Evolutionary conservation across 768 basidiomycete species (phyloP).

Genomic region (Russula griseocarnosa): DNA sequence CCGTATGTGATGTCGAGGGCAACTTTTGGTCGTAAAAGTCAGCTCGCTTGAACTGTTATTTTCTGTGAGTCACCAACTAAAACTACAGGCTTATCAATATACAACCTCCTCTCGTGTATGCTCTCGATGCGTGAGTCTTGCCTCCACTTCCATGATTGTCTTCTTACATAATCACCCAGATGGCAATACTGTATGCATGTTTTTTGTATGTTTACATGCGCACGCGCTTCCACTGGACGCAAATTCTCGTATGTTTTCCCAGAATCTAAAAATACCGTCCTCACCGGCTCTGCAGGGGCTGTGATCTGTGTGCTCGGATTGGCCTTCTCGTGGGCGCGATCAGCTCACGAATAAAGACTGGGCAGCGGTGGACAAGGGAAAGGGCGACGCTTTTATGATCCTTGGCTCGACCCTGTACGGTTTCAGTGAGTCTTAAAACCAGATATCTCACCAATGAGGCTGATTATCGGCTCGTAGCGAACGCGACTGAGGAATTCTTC

Average conservation of each 20-base stretch:
- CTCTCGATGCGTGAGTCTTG: slow-evolving; percentile 71
- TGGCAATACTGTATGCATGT: slow-evolving; percentile 85
- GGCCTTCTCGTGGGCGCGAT: slow-evolving; percentile 71
- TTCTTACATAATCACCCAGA: slow-evolving; percentile 37
- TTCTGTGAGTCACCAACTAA: background rate
- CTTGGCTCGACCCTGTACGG: slow-evolving; percentile 83
- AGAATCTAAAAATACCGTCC: background rate
- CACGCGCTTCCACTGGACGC: slow-evolving; percentile 77
- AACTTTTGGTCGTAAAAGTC: slow-evolving; percentile 84
- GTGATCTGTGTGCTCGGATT: slow-evolving; percentile 70
- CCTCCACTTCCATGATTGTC: background rate
- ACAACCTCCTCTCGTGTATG: slow-evolving; percentile 85
- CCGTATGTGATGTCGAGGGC: slow-evolving; percentile 79
- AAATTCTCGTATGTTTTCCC: slow-evolving; percentile 55
- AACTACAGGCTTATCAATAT: slow-evolving; percentile 68
- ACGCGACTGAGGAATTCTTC: slow-evolving; percentile 85
- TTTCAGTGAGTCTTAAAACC: slow-evolving; percentile 54
- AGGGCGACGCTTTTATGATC: slow-evolving; percentile 86
- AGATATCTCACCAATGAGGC: background rate
- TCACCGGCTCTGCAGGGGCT: slow-evolving; percentile 45
- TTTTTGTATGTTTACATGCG: slow-evolving; percentile 84
- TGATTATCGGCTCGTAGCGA: slow-evolving; percentile 45
- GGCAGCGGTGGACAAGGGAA: slow-evolving; percentile 57
- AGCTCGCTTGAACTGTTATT: slow-evolving; percentile 5
- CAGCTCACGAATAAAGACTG: slow-evolving; percentile 74